These are phyloP conservation scores for Pseudohalonectria lignicola DNA, from an alignment of 2,329 filamentous ascomycete species.

Conservation along the genomic window DNA sequence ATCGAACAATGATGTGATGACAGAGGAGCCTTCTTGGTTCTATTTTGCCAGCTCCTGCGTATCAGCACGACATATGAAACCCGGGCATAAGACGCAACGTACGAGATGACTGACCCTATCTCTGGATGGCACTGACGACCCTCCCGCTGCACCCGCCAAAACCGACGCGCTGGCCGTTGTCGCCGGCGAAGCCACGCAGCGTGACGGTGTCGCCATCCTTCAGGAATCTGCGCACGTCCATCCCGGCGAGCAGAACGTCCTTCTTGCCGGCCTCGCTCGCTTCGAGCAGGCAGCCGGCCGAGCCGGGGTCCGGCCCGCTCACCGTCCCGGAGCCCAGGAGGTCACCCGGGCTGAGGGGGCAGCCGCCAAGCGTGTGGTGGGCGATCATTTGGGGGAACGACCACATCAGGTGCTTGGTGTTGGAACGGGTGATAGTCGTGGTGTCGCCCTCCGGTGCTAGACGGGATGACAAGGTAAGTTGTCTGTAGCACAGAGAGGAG, in stretches of 20 bases:
- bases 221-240: constrained; percentile 29
- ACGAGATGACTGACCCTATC: background rate
- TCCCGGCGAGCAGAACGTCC: constrained; percentile 25
- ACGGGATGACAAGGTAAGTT: background rate
- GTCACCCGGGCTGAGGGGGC: constrained; percentile 38
- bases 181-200: constrained; percentile 25
- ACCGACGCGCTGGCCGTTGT: constrained; percentile 23
- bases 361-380: constrained; percentile 70
- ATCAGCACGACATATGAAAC: too few species aligned
- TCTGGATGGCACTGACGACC: constrained; percentile 11
- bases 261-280: constrained; percentile 32
- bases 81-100: background rate
- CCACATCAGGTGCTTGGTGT: constrained; percentile 55
- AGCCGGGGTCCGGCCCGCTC: constrained; percentile 23
- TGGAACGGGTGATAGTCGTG: constrained; percentile 49
- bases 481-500: background rate
- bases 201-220: constrained; percentile 33
- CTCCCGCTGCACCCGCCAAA: constrained; percentile 30
- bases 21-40: too few species aligned
- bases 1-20: too few species aligned
- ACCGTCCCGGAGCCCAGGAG: constrained; percentile 73
- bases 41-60: too few species aligned
- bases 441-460: constrained; percentile 32
- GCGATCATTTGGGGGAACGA: constrained; percentile 79
- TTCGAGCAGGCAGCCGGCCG: constrained; percentile 33